These are phyloP conservation scores for Candida caryicola DNA, from an alignment of 805 yeast species.

Conservation along the genomic window DNA sequence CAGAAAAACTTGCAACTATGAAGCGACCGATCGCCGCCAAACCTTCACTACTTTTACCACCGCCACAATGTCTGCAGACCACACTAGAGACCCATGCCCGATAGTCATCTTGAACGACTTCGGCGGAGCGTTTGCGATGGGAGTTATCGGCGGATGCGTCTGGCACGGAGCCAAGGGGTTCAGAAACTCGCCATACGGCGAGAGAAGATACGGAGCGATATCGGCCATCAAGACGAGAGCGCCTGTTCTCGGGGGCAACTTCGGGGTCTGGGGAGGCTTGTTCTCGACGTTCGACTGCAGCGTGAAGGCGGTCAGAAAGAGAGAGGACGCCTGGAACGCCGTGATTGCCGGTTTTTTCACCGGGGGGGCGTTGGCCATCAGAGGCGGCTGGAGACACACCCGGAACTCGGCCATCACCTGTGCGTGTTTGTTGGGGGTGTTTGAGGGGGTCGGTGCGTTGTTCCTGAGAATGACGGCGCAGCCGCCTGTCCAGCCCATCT, in stretches of 20 bases:
- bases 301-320: slow-evolving; percentile 90
- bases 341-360: slow-evolving; percentile 96
- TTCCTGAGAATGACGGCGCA: slow-evolving; percentile 89
- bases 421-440: slow-evolving; percentile 93
- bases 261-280: slow-evolving; percentile 99
- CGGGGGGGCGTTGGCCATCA: slow-evolving; percentile 95
- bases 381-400: slow-evolving; percentile 98
- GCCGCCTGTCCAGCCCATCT: slow-evolving; percentile 46
- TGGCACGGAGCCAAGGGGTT: slow-evolving; percentile 99
- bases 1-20: background rate
- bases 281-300: slow-evolving; percentile 95
- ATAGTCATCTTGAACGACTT: slow-evolving; percentile 92
- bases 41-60: background rate
- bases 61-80: slow-evolving; percentile 79
- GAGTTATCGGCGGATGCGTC: slow-evolving; percentile 96
- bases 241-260: slow-evolving; percentile 98
- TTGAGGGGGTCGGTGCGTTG: slow-evolving; percentile 98
- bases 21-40: slow-evolving; percentile 1
- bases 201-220: slow-evolving; percentile 84
- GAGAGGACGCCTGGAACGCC: slow-evolving; percentile 99
- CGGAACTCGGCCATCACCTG: slow-evolving; percentile 96
- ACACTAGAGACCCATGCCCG: slow-evolving; percentile 99
- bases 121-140: slow-evolving; percentile 99
- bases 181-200: slow-evolving; percentile 96
- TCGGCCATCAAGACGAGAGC: slow-evolving; percentile 94